A percentile compares a stretch with the other conserved stretches of the same genome.
These are phyloP conservation scores for Leptographium lundbergii DNA, from an alignment of 2,329 filamentous ascomycete genomes.

Conservation along the genomic window DNA sequence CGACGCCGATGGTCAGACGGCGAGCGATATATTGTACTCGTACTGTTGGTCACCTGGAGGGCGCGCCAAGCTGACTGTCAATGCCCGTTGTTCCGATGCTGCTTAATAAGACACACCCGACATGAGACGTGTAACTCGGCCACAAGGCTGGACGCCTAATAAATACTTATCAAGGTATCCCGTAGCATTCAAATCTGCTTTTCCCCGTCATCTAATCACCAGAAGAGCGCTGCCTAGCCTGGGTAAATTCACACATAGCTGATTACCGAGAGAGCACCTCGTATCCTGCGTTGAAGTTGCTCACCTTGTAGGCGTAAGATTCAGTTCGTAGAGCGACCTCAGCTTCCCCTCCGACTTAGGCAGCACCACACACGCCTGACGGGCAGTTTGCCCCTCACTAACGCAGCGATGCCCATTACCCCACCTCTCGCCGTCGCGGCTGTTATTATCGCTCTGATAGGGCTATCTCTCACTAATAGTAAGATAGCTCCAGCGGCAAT, in stretches of 20 bases:
- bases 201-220: too few relatives aligned
- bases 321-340: background rate
- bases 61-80: background rate
- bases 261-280: background rate
- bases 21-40: background rate
- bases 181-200: too few relatives aligned
- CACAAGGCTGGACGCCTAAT: background rate
- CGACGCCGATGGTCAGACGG: background rate
- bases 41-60: background rate
- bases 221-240: too few relatives aligned
- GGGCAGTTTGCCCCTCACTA: conserved; percentile 1
- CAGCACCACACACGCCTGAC: background rate
- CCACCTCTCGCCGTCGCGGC: conserved; percentile 1
- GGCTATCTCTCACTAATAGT: background rate
- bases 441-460: conserved; percentile 1
- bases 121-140: background rate
- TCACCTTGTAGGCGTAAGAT: background rate
- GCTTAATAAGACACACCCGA: background rate
- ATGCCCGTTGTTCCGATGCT: background rate
- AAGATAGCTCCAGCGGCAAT: background rate
- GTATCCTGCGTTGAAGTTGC: background rate
- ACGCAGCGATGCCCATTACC: conserved; percentile 2
- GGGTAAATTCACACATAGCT: too few relatives aligned
- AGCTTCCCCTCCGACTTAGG: background rate
- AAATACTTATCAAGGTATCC: too few relatives aligned